Conservation (phyloP, 805 yeast species). For the Saturnispora bothae region DNA sequence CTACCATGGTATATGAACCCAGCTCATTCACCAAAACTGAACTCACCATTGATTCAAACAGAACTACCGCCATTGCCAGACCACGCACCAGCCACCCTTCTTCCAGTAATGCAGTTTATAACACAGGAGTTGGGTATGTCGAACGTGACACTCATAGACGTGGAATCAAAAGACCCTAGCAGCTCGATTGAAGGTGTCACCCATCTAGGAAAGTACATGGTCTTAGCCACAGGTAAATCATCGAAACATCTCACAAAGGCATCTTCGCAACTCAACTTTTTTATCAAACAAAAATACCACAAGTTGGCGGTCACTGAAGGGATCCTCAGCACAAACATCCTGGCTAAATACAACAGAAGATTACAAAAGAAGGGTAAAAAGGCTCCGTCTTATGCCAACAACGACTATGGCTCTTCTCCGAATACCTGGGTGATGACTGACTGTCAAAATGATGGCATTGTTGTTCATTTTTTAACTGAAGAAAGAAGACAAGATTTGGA, state of each 20-base stretch:
- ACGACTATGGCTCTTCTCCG: conserved; percentile 44
- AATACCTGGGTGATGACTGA: conserved; percentile 84
- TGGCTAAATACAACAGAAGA: conserved; percentile 41
- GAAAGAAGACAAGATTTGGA: conserved; percentile 59
- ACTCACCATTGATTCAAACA: conserved; percentile 17
- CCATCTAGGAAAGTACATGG: conserved; percentile 37
- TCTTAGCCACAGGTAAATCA: conserved; percentile 69
- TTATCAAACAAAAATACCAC: conserved; percentile 43
- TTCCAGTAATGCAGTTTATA: conserved; percentile 35
- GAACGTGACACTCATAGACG: conserved; percentile 55
- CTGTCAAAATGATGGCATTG: conserved; percentile 49
- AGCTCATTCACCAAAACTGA: conserved; percentile 20
- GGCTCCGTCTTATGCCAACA: conserved; percentile 41
- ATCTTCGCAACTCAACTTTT: conserved; percentile 43
- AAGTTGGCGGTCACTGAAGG: conserved; percentile 59
- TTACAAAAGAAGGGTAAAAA: conserved; percentile 45
- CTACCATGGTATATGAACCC: conserved; percentile 29
- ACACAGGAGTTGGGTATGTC: conserved; percentile 54
- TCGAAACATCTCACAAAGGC: conserved; percentile 68
- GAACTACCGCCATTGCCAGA: conserved; percentile 51
- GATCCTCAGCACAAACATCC: conserved; percentile 44
- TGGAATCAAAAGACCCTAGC: conserved; percentile 25
- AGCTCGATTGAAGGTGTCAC: conserved; percentile 22
- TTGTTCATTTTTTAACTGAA: conserved; percentile 62
- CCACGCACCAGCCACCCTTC: conserved; percentile 44